Base-by-base conservation (phyloP, 306 rosid species). In the Vicia sativa region DNA sequence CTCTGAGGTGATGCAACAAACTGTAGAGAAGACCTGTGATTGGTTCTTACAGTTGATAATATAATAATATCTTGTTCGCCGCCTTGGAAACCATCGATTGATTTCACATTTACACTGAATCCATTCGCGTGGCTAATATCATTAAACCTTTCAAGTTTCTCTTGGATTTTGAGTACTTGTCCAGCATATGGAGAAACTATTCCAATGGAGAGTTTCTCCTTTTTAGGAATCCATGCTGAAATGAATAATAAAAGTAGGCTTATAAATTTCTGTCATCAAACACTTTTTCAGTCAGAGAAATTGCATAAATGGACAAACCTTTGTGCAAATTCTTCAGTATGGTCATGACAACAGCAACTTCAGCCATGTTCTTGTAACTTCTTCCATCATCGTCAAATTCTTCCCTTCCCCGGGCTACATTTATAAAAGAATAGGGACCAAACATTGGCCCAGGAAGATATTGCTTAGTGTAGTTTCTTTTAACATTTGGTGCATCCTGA, bases 31-130 rank as follows among this genome's bases (percentile, higher is more conserved):
- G 74, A 38, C n/a, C 45, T 41, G 4, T 34, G 25, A 50, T 78
- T 77, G 11, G 90, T 80, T 67, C 92, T 77, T 3, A 91, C 97
- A 4, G 95, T 84, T 10, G 97, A 87, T 31, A 91, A 70, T 8
- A 91, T 86, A 3, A 91, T 68, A 12, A 91, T 31, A 41, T 91
- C 97, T 3, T 73, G 82, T 44, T 84, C 97, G 0, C 95, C 97
- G 14, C 95, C 97, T 41, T 90, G 97, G 39, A 84, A 90, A 1
- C 92, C 95, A 46, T 87, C 97, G 49, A 91, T 73, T 2, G 97
- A 73, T 15, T 74, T 84, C 37, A 90, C 92, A 9, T 86, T 81
- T 42, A 90, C 95, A 0, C 3, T 11, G 42, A 91, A 91, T 41
- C 85, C 85, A 49, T n/a, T n/a, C n/a, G n/a, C n/a, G n/a, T n/a